Conservation (phyloP, 2,329 filamentous ascomycete species). For the Alternaria novae-zelandiae region DNA sequence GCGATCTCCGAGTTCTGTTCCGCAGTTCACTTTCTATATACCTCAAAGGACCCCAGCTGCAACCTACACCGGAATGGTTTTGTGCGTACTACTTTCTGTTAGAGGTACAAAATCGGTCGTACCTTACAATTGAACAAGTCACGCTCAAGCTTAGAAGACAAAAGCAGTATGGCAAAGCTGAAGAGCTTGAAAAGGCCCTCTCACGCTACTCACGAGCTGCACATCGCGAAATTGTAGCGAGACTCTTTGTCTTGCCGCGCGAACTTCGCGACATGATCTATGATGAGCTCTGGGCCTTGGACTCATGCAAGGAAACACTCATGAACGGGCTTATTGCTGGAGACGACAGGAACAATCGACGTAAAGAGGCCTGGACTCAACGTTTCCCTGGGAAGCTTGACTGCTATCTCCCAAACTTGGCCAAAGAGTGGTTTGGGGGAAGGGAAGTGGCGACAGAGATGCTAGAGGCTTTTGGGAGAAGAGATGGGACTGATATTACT, state of each 20-base stretch:
- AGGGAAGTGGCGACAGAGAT: not conserved
- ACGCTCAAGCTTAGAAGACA: not conserved
- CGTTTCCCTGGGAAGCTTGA: not conserved
- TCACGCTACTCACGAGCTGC: not conserved
- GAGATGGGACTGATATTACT: not conserved
- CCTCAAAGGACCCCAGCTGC: not conserved
- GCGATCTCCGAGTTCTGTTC: not conserved
- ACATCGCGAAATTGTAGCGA: not conserved
- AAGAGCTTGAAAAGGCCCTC: not conserved
- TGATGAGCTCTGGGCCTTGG: not conserved
- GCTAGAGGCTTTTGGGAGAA: not conserved
- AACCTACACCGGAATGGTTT: not conserved
- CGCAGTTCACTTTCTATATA: not conserved
- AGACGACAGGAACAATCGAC: not conserved
- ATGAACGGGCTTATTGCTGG: not conserved
- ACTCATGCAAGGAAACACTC: not conserved
- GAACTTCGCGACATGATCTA: not conserved
- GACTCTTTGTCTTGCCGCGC: not conserved
- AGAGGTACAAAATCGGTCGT: not conserved
- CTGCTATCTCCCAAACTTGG: not conserved
- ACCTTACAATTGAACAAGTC: not conserved
- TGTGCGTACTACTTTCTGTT: not conserved
- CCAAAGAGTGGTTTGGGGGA: not conserved
- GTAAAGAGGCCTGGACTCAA: not conserved
- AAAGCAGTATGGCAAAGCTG: not conserved